phyloP scores from a whole-genome alignment of 257 asterid genomes.

The Scutellaria minor region DNA sequence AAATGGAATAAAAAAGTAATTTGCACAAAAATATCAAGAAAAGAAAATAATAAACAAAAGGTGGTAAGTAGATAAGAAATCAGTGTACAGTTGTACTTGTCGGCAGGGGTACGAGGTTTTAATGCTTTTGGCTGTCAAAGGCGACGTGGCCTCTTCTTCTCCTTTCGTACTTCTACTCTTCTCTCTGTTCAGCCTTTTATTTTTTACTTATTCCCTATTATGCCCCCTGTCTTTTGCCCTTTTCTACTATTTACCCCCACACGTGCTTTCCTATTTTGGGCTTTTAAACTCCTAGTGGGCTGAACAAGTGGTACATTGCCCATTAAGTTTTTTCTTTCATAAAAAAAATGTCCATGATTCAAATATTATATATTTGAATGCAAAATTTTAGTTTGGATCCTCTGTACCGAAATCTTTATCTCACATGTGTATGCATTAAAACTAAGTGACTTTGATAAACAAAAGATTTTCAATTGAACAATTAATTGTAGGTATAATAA shows the following conservation, averaged over 20 bases:
- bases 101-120: conserved; percentile 91
- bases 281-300: not conserved
- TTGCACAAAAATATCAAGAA: conserved; percentile 1
- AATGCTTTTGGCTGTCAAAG: conserved; percentile 37
- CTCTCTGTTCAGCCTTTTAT: conserved; percentile 28
- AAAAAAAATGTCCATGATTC: no score
- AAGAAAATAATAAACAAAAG: conserved; percentile 11
- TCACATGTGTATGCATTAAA: no score
- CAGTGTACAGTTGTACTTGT: conserved; percentile 49
- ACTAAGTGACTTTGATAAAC: no score
- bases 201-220: conserved; percentile 40
- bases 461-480: no score
- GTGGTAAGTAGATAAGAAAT: conserved; percentile 43
- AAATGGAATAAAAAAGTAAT: conserved; percentile 13
- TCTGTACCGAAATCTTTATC: no score
- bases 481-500: no score
- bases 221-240: conserved; percentile 29
- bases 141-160: conserved; percentile 73
- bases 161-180: conserved; percentile 50
- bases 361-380: no score
- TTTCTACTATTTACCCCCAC: not conserved
- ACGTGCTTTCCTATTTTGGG: conserved; percentile 32
- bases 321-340: no score
- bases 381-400: no score
- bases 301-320: no score